Base-by-base conservation (phyloP, 306 rosid genomes). In the Datisca glomerata region DNA sequence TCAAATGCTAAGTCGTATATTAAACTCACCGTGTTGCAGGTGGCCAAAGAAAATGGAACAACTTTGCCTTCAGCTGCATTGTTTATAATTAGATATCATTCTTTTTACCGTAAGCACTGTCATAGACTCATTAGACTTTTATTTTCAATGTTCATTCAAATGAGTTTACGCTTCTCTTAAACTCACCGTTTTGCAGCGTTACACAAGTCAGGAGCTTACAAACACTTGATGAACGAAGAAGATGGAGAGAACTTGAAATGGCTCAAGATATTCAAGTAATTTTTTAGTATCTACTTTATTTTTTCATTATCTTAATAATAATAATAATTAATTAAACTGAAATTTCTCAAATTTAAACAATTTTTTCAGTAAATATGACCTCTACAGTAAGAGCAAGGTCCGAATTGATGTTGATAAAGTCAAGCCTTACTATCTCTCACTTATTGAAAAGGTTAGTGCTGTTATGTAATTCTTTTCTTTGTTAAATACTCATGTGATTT, bases 361-460 rank as follows among this genome's bases (percentile, higher is more conserved):
- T 44, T 16, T 31, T 33, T 11, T 15, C 69, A 86, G 96, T 63
- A 81, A 81, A 39, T 86, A 86, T 64, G 96, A 86, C 49, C 92
- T 86, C 12, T 81, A 81, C 62, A 75, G 92, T 52, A 86, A 81
- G 55, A 78, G 96, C 79, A 81, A 86, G 64, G 84, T 69, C 12
- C 51, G 33, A 6, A 21, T 86, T 1, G 81, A 78, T 4, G 64
- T 75, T 0, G 79, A 86, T 45, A 43, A 72, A 52, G 86, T 81
- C 6, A 81, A 70, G 66, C 92, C 96, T 18, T 86, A 81, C 17
- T 86, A 86, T 54, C 35, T 70, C 0, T 78, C 94, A 3, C 84
- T 86, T 14, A 73, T 75, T 56, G 69, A 73, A 20, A 86, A 81
- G 81, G 96, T 80, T 11, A 62, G 65, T 16, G 2, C 8, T 36